These are phyloP conservation scores for Cucumis melo DNA, from an alignment of 306 rosid genomes.

Conservation along the genomic window DNA sequence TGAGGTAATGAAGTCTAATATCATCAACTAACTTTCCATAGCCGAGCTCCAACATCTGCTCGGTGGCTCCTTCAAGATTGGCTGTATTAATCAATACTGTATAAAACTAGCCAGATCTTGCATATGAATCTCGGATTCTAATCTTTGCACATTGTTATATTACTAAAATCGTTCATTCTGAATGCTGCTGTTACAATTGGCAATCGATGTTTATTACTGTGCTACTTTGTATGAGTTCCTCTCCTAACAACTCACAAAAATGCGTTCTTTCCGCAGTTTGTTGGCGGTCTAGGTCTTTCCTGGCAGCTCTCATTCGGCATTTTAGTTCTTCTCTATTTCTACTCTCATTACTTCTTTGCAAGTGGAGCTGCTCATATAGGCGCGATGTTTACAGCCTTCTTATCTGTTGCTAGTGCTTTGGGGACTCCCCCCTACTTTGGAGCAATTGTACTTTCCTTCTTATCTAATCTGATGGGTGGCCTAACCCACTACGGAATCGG, in stretches of 20 bases:
- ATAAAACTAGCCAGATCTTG: neutral
- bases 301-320: slow-evolving; percentile 94
- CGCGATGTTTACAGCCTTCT: slow-evolving; percentile 97
- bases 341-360: slow-evolving; percentile 97
- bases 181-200: neutral
- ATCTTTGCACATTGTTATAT: neutral
- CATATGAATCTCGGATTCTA: neutral
- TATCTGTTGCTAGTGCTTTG: slow-evolving; percentile 93
- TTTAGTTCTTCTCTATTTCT: slow-evolving; percentile 90
- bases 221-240: neutral
- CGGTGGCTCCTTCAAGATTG: neutral
- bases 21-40: neutral
- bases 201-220: neutral
- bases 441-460: slow-evolving; percentile 84
- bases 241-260: neutral
- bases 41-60: neutral
- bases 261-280: slow-evolving; percentile 44
- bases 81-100: neutral
- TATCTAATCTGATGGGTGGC: slow-evolving; percentile 97
- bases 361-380: slow-evolving; percentile 99
- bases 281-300: slow-evolving; percentile 90
- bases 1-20: neutral
- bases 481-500: slow-evolving; percentile 98
- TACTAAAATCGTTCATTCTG: neutral
- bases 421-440: slow-evolving; percentile 91